phyloP scores from a whole-genome alignment of 2,329 filamentous ascomycete genomes.

The Scedosporium minutisporum region DNA sequence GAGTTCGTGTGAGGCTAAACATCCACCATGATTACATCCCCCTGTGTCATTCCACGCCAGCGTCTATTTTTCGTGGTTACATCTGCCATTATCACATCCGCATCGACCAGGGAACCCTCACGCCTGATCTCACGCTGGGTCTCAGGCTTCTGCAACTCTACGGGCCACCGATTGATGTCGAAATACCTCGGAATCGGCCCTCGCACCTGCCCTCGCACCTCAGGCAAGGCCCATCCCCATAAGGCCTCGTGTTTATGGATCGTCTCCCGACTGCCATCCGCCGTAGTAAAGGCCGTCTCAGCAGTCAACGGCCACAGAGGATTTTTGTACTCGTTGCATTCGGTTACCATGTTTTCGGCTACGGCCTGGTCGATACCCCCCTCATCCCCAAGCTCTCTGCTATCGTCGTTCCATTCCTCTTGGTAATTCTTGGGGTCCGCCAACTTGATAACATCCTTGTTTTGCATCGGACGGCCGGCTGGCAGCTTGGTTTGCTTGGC shows the following conservation, averaged over 20 bases:
- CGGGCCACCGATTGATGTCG: slow-evolving; percentile 37
- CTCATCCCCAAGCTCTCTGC: slow-evolving; percentile 1
- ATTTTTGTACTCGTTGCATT: slow-evolving; percentile 31
- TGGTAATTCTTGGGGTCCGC: slow-evolving; percentile 18
- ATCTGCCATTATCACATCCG: too few species aligned
- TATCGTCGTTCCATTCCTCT: slow-evolving; percentile 6
- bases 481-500: too few species aligned
- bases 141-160: slow-evolving; percentile 22
- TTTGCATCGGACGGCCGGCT: slow-evolving; percentile 12
- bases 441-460: slow-evolving; percentile 20
- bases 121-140: too few species aligned
- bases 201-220: slow-evolving; percentile 14
- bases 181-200: slow-evolving; percentile 26
- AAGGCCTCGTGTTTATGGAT: slow-evolving; percentile 6
- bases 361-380: slow-evolving; percentile 12
- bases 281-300: background rate
- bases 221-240: slow-evolving; percentile 25
- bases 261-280: background rate
- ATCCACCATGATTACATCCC: too few species aligned
- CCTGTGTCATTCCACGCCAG: too few species aligned
- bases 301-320: slow-evolving; percentile 27
- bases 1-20: too few species aligned
- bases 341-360: slow-evolving; percentile 31
- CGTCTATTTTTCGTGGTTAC: too few species aligned
- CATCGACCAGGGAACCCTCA: too few species aligned